Evolutionary conservation across 192 early-diverging fungal species (phyloP).

Genomic region (Dimargaris xerosporica): DNA sequence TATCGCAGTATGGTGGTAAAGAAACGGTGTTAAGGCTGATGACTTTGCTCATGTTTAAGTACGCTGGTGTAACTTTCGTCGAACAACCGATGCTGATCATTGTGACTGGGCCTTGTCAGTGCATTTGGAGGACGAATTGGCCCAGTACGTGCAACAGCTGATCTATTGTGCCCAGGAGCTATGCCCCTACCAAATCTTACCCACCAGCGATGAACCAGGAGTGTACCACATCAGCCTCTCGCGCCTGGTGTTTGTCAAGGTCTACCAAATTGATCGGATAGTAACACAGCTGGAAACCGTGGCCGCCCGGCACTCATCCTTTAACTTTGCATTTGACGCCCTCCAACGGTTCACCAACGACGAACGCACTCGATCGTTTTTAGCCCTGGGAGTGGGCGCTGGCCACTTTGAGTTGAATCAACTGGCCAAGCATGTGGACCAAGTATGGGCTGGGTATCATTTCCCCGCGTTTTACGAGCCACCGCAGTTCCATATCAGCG

Average conservation of each 20-base stretch:
- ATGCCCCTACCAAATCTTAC: no score
- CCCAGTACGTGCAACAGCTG: no score
- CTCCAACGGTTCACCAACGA: conserved; percentile 19
- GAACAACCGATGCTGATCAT: no score
- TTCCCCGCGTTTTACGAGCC: conserved; percentile 19
- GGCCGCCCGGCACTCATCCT: not conserved
- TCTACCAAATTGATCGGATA: conserved; percentile 24
- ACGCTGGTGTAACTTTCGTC: no score
- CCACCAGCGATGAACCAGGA: no score
- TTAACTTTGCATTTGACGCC: conserved; percentile 19
- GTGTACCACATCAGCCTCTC: conserved; percentile 25
- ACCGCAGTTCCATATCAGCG: conserved; percentile 26
- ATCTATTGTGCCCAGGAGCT: no score
- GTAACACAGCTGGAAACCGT: conserved; percentile 17
- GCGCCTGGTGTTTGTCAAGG: conserved; percentile 24
- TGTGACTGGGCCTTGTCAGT: no score
- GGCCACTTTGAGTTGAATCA: conserved; percentile 14
- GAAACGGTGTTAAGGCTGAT: no score
- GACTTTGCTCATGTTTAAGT: no score
- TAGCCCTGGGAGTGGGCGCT: conserved; percentile 18
- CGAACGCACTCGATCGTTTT: conserved; percentile 19
- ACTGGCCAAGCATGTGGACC: conserved; percentile 19
- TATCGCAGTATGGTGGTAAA: no score
- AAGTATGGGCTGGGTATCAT: conserved; percentile 21
- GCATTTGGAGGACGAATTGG: no score